Evolutionary conservation across 2,329 filamentous ascomycete genomes (phyloP).

Genomic region (Xylariaceae sp.): DNA sequence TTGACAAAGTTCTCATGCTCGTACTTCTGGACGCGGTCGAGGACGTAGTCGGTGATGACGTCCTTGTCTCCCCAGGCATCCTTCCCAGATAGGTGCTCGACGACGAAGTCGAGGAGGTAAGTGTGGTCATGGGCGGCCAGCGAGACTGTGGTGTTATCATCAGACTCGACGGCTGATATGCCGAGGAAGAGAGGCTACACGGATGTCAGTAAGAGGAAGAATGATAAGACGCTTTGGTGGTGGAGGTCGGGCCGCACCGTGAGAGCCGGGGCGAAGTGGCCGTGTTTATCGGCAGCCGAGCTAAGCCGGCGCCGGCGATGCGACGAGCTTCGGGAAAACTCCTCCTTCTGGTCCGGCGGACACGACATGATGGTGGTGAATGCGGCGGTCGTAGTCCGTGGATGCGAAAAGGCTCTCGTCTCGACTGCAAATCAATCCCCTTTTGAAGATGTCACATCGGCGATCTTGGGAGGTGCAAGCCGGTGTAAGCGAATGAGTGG

Average conservation of each 20-base stretch:
- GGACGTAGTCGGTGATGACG: slow-evolving; percentile 57
- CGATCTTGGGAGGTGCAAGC: too few relatives aligned
- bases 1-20: slow-evolving; percentile 67
- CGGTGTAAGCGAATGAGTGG: too few relatives aligned
- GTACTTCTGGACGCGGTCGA: slow-evolving; percentile 57
- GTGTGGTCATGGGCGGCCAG: slow-evolving; percentile 71
- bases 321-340: slow-evolving; percentile 18
- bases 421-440: too few relatives aligned
- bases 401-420: background rate
- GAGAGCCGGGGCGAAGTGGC: slow-evolving; percentile 42
- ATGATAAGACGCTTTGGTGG: background rate
- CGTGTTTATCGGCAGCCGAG: slow-evolving; percentile 17
- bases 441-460: too few relatives aligned
- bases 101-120: slow-evolving; percentile 71
- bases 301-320: slow-evolving; percentile 22
- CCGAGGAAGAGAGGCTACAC: slow-evolving; percentile 60
- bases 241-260: slow-evolving; percentile 36
- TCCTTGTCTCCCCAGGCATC: slow-evolving; percentile 37
- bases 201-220: background rate
- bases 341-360: slow-evolving; percentile 12
- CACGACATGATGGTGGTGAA: slow-evolving; percentile 12
- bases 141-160: slow-evolving; percentile 56
- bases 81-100: slow-evolving; percentile 53
- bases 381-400: too few relatives aligned
- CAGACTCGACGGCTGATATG: slow-evolving; percentile 54